Evolutionary conservation across 1,284 basidiomycete species (phyloP).

Genomic region (Microbotryomycetes sp.): DNA sequence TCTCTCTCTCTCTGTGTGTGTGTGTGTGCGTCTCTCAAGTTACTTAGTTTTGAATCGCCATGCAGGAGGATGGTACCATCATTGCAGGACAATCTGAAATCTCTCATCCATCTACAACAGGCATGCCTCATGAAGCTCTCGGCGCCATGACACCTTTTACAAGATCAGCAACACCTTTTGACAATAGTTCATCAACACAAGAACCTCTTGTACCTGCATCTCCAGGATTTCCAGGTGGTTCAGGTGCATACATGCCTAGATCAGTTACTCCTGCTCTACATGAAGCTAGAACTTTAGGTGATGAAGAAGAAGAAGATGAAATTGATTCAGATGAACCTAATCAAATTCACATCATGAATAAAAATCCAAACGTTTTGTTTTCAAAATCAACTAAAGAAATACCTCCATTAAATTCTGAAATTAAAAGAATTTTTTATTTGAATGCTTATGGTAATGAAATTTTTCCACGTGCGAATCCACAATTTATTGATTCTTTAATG

Average conservation of each 20-base stretch:
- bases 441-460: constrained; percentile 72
- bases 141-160: constrained; percentile 12
- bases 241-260: background rate
- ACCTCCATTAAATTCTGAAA: constrained; percentile 35
- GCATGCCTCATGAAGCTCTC: constrained; percentile 6
- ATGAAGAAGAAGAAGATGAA: constrained; percentile 34
- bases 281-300: constrained; percentile 28
- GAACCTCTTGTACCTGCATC: background rate
- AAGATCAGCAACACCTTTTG: constrained; percentile 37
- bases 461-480: constrained; percentile 28
- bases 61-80: constrained; percentile 64
- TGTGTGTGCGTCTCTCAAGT: too few relatives aligned
- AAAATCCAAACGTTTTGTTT: constrained; percentile 62
- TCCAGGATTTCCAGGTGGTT: background rate
- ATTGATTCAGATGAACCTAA: constrained; percentile 41
- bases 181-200: background rate
- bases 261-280: constrained; percentile 24
- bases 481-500: constrained; percentile 59
- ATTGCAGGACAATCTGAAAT: constrained; percentile 96
- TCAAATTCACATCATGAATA: constrained; percentile 52
- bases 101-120: constrained; percentile 67
- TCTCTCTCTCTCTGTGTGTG: constrained; percentile 1
- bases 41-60: too few relatives aligned
- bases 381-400: constrained; percentile 50
- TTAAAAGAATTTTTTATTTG: constrained; percentile 76